Conservation (phyloP, 2,329 filamentous ascomycete genomes). For the Fusarium pseudograminearum region DNA sequence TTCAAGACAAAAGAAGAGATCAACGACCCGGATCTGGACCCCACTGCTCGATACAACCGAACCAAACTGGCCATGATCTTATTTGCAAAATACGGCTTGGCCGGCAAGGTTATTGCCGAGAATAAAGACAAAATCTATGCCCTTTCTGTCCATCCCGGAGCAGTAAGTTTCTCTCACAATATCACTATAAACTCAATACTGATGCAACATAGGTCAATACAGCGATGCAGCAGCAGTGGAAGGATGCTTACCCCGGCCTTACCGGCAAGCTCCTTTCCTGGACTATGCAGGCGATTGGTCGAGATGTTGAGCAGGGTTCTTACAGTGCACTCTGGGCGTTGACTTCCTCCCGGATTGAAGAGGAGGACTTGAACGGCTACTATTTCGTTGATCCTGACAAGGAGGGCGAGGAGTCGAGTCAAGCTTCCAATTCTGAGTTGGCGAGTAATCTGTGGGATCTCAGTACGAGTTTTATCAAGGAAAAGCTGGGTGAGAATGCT, state of each 20-base stretch:
- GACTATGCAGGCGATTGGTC: constrained; percentile 51
- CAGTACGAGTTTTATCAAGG: constrained; percentile 54
- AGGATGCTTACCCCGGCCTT: constrained; percentile 58
- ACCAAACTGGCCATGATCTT: constrained; percentile 59
- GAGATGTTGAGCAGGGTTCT: constrained; percentile 56
- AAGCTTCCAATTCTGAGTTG: constrained; percentile 55
- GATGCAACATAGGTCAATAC: constrained; percentile 54
- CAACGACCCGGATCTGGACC: constrained; percentile 53
- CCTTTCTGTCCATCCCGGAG: constrained; percentile 54
- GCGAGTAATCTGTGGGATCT: constrained; percentile 56
- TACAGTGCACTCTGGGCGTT: constrained; percentile 59
- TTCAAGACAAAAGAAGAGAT: constrained; percentile 58
- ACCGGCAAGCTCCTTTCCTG: constrained; percentile 54
- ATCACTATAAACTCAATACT: rapidly evolving
- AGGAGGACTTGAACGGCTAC: constrained; percentile 57
- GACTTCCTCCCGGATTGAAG: constrained; percentile 56
- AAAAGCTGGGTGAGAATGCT: constrained; percentile 56
- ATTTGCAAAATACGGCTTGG: constrained; percentile 56
- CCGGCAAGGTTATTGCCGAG: constrained; percentile 56
- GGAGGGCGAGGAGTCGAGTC: constrained; percentile 54
- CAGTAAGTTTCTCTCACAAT: background rate
- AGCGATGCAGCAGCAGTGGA: constrained; percentile 60
- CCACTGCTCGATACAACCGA: constrained; percentile 55
- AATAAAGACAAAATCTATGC: constrained; percentile 57
- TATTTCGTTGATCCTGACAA: constrained; percentile 57